Conservation (phyloP, 2,329 filamentous ascomycete genomes). For the Sarocladium kiliense region DNA sequence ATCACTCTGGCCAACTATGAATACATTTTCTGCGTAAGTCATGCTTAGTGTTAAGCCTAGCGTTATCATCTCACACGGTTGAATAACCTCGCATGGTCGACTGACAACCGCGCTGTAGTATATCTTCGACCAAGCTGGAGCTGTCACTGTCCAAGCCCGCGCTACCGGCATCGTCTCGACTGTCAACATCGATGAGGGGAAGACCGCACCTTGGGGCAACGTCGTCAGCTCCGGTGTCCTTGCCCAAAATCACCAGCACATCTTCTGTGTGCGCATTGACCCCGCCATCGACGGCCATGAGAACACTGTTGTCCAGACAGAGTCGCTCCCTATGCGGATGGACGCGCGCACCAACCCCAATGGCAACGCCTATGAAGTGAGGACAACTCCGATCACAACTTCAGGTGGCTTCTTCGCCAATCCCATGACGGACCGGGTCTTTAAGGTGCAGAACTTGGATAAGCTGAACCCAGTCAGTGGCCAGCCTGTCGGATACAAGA, state of each 20-base stretch:
- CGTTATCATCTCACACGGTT: too few species aligned
- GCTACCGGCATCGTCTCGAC: conserved; percentile 38
- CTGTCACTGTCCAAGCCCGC: conserved; percentile 24
- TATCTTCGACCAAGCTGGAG: conserved; percentile 48
- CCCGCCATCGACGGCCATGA: conserved; percentile 54
- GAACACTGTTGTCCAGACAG: conserved; percentile 46
- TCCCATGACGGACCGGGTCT: conserved; percentile 40
- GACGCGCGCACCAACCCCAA: conserved; percentile 39
- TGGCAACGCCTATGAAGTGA: conserved; percentile 38
- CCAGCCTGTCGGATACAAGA: conserved; percentile 43
- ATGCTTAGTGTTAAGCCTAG: neutral
- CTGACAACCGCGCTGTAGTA: conserved; percentile 13
- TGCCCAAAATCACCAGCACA: conserved; percentile 63
- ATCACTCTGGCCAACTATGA: conserved; percentile 61
- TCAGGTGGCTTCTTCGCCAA: conserved; percentile 43
- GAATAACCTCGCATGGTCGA: too few species aligned
- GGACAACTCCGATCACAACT: conserved; percentile 38
- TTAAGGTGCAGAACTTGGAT: conserved; percentile 44
- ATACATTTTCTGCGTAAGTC: conserved; percentile 32
- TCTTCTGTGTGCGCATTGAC: conserved; percentile 59
- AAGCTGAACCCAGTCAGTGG: conserved; percentile 37
- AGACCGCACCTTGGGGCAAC: conserved; percentile 50
- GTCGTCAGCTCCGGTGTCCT: conserved; percentile 55
- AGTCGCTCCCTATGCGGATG: conserved; percentile 38
- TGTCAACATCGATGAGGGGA: conserved; percentile 48